Base-by-base conservation (phyloP, 225 moss, liverwort and hornwort genomes). In the Bryoerythrophyllum caledonicum region DNA sequence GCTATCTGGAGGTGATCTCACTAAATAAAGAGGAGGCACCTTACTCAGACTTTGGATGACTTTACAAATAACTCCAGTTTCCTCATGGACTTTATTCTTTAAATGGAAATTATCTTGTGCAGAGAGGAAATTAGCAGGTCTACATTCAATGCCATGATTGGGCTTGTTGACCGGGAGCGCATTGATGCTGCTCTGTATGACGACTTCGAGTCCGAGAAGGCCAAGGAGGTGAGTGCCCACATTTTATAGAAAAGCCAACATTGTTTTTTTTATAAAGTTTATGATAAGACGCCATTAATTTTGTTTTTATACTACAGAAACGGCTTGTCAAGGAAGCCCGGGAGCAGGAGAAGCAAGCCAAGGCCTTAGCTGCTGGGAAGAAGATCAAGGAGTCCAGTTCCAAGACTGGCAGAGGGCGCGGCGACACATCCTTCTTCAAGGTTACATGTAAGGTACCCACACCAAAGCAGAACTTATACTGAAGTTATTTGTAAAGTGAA, bases 181-280 rank as follows among this genome's bases (percentile, higher is more conserved):
- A 75, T 91, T 70, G 96, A 97, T 79, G 94, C 94, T 82, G 92
- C 91, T 76, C 76, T 97, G 6, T 97, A 97, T 78, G 94, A 92
- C 56, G 96, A 97, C 79, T 97, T 92, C 53, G 96, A 97, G 83
- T 90, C 92, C 49, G 96, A 94, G 71, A 97, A 92, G 85, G 96
- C 96, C 48, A 91, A 86, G 80, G 94, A 90, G 87, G 96, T 96
- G 61, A 77, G 73, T 79, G 57, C 56, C 24, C 32, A 32, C 35
- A 34, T 46, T 68, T 37, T 12, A 28, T 27, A 13, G 16, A 27
- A 16, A 52, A 65, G 5, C 16, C 20, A 58, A 4, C 17, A 55
- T 53, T 72, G 27, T 13, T 78, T 28, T 55, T n/a, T n/a, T 34
- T 48, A 44, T 15, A 15, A 15, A 44, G 6, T 49, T 49, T 19